These are phyloP conservation scores for Fagus crenata DNA, from an alignment of 306 rosid genomes.

Conservation along the genomic window DNA sequence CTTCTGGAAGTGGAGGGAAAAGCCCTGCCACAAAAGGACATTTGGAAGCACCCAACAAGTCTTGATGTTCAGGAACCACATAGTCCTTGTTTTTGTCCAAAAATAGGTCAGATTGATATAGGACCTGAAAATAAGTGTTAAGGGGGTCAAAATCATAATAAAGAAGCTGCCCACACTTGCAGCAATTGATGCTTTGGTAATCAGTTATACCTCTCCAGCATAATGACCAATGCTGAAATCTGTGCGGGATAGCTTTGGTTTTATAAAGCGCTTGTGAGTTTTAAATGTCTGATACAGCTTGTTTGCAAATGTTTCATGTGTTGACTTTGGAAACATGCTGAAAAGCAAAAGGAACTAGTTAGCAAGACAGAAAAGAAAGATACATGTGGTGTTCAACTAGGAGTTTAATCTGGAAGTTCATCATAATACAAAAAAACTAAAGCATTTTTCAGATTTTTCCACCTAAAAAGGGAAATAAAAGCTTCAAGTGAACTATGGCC, in stretches of 20 bases:
- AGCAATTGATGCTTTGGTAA: slow-evolving; percentile 26
- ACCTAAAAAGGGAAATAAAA: slow-evolving; percentile 24
- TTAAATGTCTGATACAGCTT: slow-evolving; percentile 96
- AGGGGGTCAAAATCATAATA: slow-evolving; percentile 28
- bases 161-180: slow-evolving; percentile 18
- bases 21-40: slow-evolving; percentile 95
- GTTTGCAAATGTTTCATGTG: slow-evolving; percentile 98
- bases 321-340: slow-evolving; percentile 99
- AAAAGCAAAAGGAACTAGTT: slow-evolving; percentile 33
- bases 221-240: slow-evolving; percentile 85
- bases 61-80: slow-evolving; percentile 97
- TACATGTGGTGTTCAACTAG: slow-evolving; percentile 10
- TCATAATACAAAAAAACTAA: slow-evolving; percentile 24
- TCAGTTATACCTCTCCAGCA: slow-evolving; percentile 89
- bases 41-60: slow-evolving; percentile 78
- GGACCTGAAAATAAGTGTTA: slow-evolving; percentile 62
- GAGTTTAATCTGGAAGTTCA: slow-evolving; percentile 13
- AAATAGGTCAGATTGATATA: slow-evolving; percentile 88
- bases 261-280: slow-evolving; percentile 85
- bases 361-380: slow-evolving; percentile 29
- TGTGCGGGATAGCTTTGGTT: slow-evolving; percentile 96
- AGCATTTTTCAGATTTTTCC: slow-evolving; percentile 24
- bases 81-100: slow-evolving; percentile 99
- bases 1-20: slow-evolving; percentile 95
- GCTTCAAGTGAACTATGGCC: slow-evolving; percentile 23